Evolutionary conservation across 306 rosid species (phyloP).

Genomic region (Casuarina equisetifolia): DNA sequence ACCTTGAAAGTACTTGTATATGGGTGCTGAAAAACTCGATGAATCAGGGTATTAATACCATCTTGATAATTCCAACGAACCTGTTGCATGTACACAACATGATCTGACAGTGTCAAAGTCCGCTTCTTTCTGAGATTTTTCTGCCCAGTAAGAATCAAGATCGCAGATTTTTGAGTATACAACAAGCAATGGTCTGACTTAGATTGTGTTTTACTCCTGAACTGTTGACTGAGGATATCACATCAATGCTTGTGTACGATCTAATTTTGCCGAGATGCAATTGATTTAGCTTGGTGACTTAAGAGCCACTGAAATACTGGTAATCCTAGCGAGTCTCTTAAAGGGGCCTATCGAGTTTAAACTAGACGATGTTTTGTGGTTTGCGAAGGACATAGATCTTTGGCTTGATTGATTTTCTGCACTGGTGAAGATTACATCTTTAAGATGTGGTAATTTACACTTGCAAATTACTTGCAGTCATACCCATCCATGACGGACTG

Average conservation of each 20-base stretch:
- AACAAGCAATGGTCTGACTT: background rate
- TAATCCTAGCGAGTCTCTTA: background rate
- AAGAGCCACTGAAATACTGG: background rate
- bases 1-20: background rate
- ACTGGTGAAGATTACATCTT: background rate
- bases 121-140: background rate
- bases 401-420: background rate
- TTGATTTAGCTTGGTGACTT: background rate
- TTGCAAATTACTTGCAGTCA: conserved; percentile 50
- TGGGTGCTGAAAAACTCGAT: background rate
- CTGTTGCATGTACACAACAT: background rate
- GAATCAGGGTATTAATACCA: background rate
- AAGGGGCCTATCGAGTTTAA: background rate
- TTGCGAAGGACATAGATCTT: background rate
- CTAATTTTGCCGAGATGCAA: background rate
- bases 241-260: background rate
- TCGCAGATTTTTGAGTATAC: background rate
- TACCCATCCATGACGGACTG: conserved; percentile 71
- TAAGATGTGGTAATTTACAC: background rate
- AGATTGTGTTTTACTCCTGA: background rate
- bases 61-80: background rate
- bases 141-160: background rate
- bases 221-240: background rate
- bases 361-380: background rate
- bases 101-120: background rate